Conservation (phyloP, 1,139 yeast genomes). For the Candida anutae region DNA sequence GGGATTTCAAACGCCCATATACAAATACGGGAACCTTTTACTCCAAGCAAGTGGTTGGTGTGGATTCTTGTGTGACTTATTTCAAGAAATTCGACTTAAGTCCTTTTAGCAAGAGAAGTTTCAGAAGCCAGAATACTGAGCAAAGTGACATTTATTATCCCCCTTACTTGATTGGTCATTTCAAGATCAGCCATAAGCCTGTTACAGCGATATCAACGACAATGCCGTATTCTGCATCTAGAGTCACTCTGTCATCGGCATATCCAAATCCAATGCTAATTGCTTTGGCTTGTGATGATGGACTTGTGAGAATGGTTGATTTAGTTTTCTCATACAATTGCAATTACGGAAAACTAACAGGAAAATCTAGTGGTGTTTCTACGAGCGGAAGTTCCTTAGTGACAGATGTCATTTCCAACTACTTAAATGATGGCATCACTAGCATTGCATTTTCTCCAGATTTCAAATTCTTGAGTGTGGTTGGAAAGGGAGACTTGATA, state of each 20-base stretch:
- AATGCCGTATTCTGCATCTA: constrained; percentile 15
- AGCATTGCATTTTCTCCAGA: constrained; percentile 58
- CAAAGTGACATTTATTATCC: constrained; percentile 4
- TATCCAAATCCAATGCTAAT: constrained; percentile 43
- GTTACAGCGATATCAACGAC: constrained; percentile 34
- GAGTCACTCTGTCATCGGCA: no score
- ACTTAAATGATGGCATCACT: constrained; percentile 56
- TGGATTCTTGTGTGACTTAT: constrained; percentile 29
- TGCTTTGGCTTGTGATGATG: constrained; percentile 61
- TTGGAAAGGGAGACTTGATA: constrained; percentile 53
- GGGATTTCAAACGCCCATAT: neutral
- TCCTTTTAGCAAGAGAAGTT: constrained; percentile 1
- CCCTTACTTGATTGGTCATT: constrained; percentile 40
- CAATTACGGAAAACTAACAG: constrained; percentile 6
- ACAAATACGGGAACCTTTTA: constrained; percentile 9
- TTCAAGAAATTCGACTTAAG: constrained; percentile 35
- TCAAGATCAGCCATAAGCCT: constrained; percentile 53
- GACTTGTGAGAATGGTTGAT: constrained; percentile 54
- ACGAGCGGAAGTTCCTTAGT: constrained; percentile 11
- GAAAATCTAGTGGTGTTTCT: constrained; percentile 3
- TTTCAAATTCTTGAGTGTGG: constrained; percentile 49
- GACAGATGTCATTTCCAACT: constrained; percentile 57
- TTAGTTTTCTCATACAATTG: constrained; percentile 16
- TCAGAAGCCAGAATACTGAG: no score
- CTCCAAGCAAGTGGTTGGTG: constrained; percentile 21